phyloP scores from a whole-genome alignment of 352 stramenopile species.

The Pythium inflatum region DNA sequence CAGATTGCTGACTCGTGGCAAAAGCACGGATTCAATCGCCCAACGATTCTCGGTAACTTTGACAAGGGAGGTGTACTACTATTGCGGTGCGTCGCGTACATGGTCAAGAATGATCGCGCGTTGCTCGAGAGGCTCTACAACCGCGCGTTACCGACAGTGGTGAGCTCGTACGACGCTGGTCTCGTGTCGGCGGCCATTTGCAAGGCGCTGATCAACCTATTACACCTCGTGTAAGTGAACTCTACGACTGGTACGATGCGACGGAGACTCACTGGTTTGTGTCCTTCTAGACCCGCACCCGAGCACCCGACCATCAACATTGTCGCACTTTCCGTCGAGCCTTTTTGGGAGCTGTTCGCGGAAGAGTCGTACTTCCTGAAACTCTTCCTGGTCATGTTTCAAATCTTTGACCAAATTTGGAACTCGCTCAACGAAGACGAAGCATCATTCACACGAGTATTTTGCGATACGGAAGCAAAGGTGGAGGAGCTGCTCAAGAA shows the following conservation, averaged over 20 bases:
- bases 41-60: slow-evolving; percentile 74
- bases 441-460: slow-evolving; percentile 78
- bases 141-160: slow-evolving; percentile 57
- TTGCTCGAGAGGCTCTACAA: slow-evolving; percentile 54
- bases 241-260: background rate
- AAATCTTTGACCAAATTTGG: slow-evolving; percentile 80
- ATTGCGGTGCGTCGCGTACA: slow-evolving; percentile 62
- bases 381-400: slow-evolving; percentile 75
- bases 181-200: slow-evolving; percentile 73
- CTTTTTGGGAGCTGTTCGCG: slow-evolving; percentile 85
- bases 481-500: slow-evolving; percentile 74
- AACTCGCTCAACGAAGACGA: slow-evolving; percentile 59
- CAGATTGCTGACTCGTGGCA: slow-evolving; percentile 68
- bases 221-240: slow-evolving; percentile 72
- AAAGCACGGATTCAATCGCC: slow-evolving; percentile 73
- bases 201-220: slow-evolving; percentile 67
- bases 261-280: slow-evolving; percentile 7
- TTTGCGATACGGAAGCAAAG: slow-evolving; percentile 72
- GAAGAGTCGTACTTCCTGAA: slow-evolving; percentile 82
- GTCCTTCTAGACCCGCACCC: slow-evolving; percentile 45
- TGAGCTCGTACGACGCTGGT: slow-evolving; percentile 68
- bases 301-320: slow-evolving; percentile 75
- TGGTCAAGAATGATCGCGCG: slow-evolving; percentile 59
- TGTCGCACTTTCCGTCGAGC: slow-evolving; percentile 73
- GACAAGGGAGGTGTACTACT: slow-evolving; percentile 76